Base-by-base conservation (phyloP, 2,329 filamentous ascomycete genomes). In the Penicillium sp. region DNA sequence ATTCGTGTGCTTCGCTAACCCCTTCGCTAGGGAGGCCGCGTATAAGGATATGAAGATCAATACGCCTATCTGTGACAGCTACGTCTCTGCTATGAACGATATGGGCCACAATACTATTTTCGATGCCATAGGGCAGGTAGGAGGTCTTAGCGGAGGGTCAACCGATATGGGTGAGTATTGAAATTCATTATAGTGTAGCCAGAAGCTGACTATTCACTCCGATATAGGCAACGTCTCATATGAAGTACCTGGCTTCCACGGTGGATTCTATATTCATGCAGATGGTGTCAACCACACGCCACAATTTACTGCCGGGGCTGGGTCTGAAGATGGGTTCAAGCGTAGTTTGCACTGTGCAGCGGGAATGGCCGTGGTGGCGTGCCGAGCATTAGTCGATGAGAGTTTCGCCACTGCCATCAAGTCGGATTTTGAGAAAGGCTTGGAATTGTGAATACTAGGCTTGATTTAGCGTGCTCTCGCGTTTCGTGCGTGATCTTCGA, bases 11-110 rank as follows among this genome's bases (percentile, higher is more conserved):
- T 45, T 25, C 46, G n/a, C 19, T 6, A 29, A 27, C 23, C 43
- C 6, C 43, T 8, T 33, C 9, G 4, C 19, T 10, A 71, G 70
- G 68, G 66, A 67, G 4, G 61, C 62, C n/a, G 62, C 66, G 2
- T 70, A 70, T 39, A 65, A 59, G 27, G 70, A 72, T 40, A 50
- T 72, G 38, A 71, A 70, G 46, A 62, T 57, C 5, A 72, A 72
- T 29, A 59, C 50, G 5, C 65, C 68, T 4, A 71, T 72, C 27
- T 71, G 68, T 45, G 62, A 72, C 33, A 67, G 58, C 38, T 72
- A 70, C 41, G 65, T 67, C 16, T 64, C 64, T 7, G 69, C 58
- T 5, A 68, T 72, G 60, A 66, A 66, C 21, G 62, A 60, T 0
- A 71, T 72, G 64, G 68, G 67, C 1, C 62, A 71, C 10, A 63